A percentile compares a stretch with the other conserved stretches of the same genome.
Conservation (phyloP, 352 stramenopile genomes). For the Thalassiosira ordinaria region DNA sequence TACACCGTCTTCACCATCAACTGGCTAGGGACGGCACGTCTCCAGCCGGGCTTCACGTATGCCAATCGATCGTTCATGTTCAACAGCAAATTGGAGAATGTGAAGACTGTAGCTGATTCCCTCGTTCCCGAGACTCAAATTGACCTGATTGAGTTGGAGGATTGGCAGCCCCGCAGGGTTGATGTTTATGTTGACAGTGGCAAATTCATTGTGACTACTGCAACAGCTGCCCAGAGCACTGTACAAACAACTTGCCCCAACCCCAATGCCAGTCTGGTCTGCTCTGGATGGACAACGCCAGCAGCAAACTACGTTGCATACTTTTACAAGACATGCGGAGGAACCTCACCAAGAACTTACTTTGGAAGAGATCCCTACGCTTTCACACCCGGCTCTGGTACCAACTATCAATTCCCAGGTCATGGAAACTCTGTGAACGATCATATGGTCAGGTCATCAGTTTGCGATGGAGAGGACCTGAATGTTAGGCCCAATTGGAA, state of each 20-base stretch:
- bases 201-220: not conserved
- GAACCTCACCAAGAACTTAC: not conserved
- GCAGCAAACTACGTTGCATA: not conserved
- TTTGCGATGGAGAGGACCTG: not conserved
- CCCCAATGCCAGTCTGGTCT: not conserved
- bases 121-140: not conserved
- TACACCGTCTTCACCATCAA: constrained; percentile 5
- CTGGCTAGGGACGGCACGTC: not conserved
- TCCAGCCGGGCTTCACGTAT: not conserved
- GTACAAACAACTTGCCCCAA: not conserved
- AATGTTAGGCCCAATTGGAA: not conserved
- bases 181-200: not conserved
- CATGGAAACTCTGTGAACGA: not conserved
- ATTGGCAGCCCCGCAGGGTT: not conserved
- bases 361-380: not conserved
- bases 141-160: not conserved
- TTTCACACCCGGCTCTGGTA: not conserved
- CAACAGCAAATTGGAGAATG: not conserved
- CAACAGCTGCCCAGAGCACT: not conserved
- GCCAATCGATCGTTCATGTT: not conserved
- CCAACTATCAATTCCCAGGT: not conserved
- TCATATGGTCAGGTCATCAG: not conserved
- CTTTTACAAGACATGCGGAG: constrained; percentile 2
- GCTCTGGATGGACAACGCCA: not conserved
- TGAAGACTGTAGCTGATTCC: not conserved